Evolutionary conservation across 345 rosid species (phyloP).

Genomic region (Dipteronia dyeriana): DNA sequence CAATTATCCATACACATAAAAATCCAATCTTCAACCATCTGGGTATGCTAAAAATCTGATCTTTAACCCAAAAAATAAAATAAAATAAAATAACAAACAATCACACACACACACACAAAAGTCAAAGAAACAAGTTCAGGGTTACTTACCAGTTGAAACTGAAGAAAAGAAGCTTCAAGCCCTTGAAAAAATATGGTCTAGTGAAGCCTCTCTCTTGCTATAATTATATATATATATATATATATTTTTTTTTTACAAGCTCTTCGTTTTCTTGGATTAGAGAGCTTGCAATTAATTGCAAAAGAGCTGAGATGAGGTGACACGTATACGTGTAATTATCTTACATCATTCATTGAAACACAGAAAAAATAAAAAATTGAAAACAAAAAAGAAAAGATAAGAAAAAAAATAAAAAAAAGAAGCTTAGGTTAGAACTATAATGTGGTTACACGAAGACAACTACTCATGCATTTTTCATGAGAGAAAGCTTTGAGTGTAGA

Average conservation of each 20-base stretch:
- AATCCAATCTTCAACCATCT: constrained; percentile 2
- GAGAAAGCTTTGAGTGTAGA: constrained; percentile 29
- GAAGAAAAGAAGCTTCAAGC: constrained; percentile 29
- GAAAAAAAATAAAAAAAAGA: background rate
- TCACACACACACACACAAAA: background rate
- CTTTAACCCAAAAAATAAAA: constrained; percentile 3
- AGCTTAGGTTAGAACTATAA: background rate
- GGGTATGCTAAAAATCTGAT: constrained; percentile 18
- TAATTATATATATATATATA: background rate
- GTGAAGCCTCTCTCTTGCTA: constrained; percentile 13
- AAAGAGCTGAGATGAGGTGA: constrained; percentile 20
- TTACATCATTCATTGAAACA: constrained; percentile 24
- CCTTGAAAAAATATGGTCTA: constrained; percentile 5
- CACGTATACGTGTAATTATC: constrained; percentile 50
- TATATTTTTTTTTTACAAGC: constrained; percentile 1
- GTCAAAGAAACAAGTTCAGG: background rate
- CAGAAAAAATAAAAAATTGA: background rate
- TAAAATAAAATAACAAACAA: background rate
- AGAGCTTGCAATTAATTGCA: constrained; percentile 3
- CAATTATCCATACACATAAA: background rate
- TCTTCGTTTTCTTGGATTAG: constrained; percentile 1
- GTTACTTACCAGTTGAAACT: constrained; percentile 36
- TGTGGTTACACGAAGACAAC: constrained; percentile 29
- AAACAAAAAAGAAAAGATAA: background rate
- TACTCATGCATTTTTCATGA: constrained; percentile 25